These are phyloP conservation scores for Thyridium curvatum DNA, from an alignment of 2,329 filamentous ascomycete species.

Conservation along the genomic window DNA sequence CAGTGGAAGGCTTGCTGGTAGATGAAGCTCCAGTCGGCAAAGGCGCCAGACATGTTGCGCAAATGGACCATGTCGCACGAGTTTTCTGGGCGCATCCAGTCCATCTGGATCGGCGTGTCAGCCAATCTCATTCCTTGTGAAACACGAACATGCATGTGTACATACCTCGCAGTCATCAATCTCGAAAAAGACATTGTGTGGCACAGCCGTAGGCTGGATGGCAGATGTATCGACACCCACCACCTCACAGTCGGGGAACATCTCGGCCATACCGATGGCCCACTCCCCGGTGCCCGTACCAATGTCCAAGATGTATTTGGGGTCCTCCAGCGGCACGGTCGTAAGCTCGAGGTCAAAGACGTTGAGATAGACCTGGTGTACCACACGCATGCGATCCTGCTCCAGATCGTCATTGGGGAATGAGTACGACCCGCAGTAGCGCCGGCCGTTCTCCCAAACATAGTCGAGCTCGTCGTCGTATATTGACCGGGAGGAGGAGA, in stretches of 20 bases:
- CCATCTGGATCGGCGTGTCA: constrained; percentile 14
- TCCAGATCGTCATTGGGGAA: constrained; percentile 56
- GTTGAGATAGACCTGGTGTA: constrained; percentile 23
- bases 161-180: constrained; percentile 50
- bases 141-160: not conserved
- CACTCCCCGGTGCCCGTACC: constrained; percentile 52
- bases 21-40: constrained; percentile 48
- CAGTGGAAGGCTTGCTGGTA: constrained; percentile 47
- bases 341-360: constrained; percentile 23
- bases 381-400: constrained; percentile 25
- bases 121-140: not conserved
- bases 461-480: constrained; percentile 35
- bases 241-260: constrained; percentile 47
- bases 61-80: constrained; percentile 52
- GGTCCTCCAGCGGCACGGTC: constrained; percentile 25
- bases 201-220: constrained; percentile 49
- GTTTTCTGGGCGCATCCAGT: constrained; percentile 48
- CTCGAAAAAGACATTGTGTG: constrained; percentile 54
- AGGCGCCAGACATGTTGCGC: constrained; percentile 48
- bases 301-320: constrained; percentile 46
- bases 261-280: constrained; percentile 47
- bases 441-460: constrained; percentile 49
- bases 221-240: constrained; percentile 54
- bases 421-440: constrained; percentile 53
- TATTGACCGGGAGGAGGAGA: constrained; percentile 22